phyloP scores from a whole-genome alignment of 108 stramenopile genomes.

The Mediolabrus comicus region DNA sequence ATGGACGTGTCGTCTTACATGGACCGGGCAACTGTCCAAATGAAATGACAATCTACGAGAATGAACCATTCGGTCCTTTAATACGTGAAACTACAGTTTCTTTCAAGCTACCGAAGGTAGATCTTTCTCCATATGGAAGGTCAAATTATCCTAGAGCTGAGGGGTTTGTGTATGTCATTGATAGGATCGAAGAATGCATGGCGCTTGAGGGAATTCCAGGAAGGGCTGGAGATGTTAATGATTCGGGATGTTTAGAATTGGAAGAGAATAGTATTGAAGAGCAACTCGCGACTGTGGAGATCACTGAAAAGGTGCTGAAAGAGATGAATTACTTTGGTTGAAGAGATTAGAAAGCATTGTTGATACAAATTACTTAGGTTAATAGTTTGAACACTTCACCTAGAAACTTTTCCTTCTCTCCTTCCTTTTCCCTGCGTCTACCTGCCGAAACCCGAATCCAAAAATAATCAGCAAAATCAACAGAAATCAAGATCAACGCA shows the following conservation, averaged over 20 bases:
- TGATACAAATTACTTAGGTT: no score
- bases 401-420: no score
- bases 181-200: slow-evolving; percentile 33
- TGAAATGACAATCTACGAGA: slow-evolving; percentile 32
- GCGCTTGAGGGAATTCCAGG: slow-evolving; percentile 24
- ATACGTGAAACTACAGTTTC: slow-evolving; percentile 16
- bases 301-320: slow-evolving; percentile 25
- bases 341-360: no score
- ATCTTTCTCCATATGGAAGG: slow-evolving; percentile 7
- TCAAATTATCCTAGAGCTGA: slow-evolving; percentile 27
- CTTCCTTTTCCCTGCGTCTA: no score
- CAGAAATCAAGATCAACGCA: no score
- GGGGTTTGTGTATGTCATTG: slow-evolving; percentile 37
- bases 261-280: slow-evolving; percentile 34
- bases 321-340: slow-evolving; percentile 26
- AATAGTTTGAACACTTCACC: no score
- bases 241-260: slow-evolving; percentile 18
- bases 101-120: slow-evolving; percentile 13
- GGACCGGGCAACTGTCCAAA: slow-evolving; percentile 37
- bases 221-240: background rate
- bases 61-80: slow-evolving; percentile 14
- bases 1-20: slow-evolving; percentile 18
- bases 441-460: no score
- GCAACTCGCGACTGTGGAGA: slow-evolving; percentile 25
- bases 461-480: no score